phyloP scores from a whole-genome alignment of 768 basidiomycete genomes.

The Agrocybe praecox region DNA sequence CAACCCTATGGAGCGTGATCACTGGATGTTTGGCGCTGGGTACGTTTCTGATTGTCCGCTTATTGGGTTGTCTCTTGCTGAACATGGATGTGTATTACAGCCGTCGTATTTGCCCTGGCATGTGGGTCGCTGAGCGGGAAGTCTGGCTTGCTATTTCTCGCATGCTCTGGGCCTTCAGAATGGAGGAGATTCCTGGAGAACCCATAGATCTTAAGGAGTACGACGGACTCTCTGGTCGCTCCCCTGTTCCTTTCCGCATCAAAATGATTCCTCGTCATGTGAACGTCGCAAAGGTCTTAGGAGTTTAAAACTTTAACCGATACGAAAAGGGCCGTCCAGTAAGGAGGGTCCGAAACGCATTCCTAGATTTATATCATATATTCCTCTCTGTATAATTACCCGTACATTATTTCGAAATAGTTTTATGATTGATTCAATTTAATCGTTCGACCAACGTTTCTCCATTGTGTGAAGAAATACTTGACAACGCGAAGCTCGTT shows the following conservation, averaged over 20 bases:
- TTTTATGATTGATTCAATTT: not conserved
- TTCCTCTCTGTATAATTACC: not conserved
- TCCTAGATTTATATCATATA: not conserved
- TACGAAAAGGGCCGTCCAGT: not conserved
- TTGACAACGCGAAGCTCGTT: too few species aligned
- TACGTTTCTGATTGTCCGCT: slow-evolving; percentile 18
- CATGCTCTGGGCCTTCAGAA: slow-evolving; percentile 48
- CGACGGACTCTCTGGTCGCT: slow-evolving; percentile 48
- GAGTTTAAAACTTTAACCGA: not conserved
- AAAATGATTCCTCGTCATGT: not conserved
- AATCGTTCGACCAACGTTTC: not conserved
- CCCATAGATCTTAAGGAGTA: slow-evolving; percentile 50
- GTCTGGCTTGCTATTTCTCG: slow-evolving; percentile 46
- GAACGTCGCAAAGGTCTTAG: not conserved
- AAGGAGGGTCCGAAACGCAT: not conserved
- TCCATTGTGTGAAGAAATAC: too few species aligned
- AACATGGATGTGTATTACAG: slow-evolving; percentile 12
- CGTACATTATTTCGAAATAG: not conserved
- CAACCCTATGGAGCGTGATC: slow-evolving; percentile 43
- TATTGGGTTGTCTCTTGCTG: not conserved
- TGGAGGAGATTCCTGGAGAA: slow-evolving; percentile 40
- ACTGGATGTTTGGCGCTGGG: slow-evolving; percentile 53
- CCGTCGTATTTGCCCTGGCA: slow-evolving; percentile 44
- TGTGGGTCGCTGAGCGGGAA: slow-evolving; percentile 46
- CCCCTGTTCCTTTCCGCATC: slow-evolving; percentile 24